A percentile compares a stretch with the other conserved stretches of the same genome.
Evolutionary conservation across 805 yeast species (phyloP).

Genomic region (Lipomyces yamadae): DNA sequence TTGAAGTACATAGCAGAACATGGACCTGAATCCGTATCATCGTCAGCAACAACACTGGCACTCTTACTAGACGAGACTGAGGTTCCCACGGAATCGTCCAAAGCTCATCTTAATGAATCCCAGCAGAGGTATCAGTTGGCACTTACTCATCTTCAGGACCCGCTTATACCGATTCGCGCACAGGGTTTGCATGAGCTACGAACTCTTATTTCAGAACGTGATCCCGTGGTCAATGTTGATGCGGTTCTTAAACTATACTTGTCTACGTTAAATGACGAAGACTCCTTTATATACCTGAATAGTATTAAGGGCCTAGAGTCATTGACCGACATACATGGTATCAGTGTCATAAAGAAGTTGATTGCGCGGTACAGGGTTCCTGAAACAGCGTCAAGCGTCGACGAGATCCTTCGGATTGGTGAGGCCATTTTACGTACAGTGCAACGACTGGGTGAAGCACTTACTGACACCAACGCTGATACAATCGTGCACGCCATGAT

Average conservation of each 20-base stretch:
- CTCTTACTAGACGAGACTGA: conserved; percentile 31
- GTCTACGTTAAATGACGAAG: conserved; percentile 70
- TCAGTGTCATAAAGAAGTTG: conserved; percentile 47
- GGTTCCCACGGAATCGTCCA: conserved; percentile 6
- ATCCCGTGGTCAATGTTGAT: conserved; percentile 56
- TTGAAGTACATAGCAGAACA: conserved; percentile 32
- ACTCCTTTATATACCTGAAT: conserved; percentile 85
- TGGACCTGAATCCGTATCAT: conserved; percentile 25
- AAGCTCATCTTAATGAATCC: conserved; percentile 26
- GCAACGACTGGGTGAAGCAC: conserved; percentile 54
- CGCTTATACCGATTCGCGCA: conserved; percentile 81
- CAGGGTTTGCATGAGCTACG: conserved; percentile 76
- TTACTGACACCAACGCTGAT: conserved; percentile 53
- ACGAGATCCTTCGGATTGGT: conserved; percentile 77
- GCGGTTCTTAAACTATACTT: conserved; percentile 67
- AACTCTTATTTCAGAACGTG: conserved; percentile 55
- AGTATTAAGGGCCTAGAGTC: conserved; percentile 77
- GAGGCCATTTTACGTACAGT: conserved; percentile 74
- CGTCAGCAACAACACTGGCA: conserved; percentile 36
- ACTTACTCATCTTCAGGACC: conserved; percentile 69
- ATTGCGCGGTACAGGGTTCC: conserved; percentile 47
- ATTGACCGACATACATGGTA: conserved; percentile 55
- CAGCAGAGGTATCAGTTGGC: conserved; percentile 58
- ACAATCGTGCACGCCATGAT: conserved; percentile 54
- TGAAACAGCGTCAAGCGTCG: conserved; percentile 50